Percentiles rank a stretch among this genome's conserved stretches.
Conservation (phyloP, 371 early-diverging fungal genomes). For the Mortierella sp. region DNA sequence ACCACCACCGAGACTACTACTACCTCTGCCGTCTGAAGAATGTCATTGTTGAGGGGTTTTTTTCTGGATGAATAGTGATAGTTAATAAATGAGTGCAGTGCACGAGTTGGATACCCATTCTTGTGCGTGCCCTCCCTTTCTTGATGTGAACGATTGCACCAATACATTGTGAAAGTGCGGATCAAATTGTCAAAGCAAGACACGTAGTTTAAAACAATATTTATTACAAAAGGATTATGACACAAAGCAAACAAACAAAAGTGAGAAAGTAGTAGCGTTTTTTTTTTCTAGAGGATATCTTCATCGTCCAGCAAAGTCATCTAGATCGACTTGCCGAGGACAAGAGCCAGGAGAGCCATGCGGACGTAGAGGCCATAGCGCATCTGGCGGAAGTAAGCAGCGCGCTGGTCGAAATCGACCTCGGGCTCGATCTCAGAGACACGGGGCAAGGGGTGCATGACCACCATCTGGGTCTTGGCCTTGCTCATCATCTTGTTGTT, state of each 20-base stretch:
- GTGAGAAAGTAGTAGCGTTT: neutral
- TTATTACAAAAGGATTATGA: neutral
- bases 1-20: slow-evolving; percentile 9
- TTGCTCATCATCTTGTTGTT: slow-evolving; percentile 86
- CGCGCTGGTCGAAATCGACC: slow-evolving; percentile 96
- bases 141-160: neutral
- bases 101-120: neutral
- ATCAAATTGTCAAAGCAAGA: neutral
- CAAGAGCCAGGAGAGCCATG: slow-evolving; percentile 95
- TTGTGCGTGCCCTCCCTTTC: neutral
- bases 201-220: neutral
- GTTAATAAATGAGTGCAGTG: neutral
- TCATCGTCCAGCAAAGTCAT: neutral
- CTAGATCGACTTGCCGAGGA: slow-evolving; percentile 48
- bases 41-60: neutral
- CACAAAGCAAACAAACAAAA: no score
- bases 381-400: slow-evolving; percentile 99
- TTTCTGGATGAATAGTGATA: neutral
- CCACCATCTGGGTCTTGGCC: slow-evolving; percentile 96
- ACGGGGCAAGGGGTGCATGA: slow-evolving; percentile 98
- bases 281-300: neutral
- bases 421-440: slow-evolving; percentile 96
- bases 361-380: slow-evolving; percentile 96
- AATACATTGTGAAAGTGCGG: neutral
- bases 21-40: neutral